Evolutionary conservation across 169 alveolate species (phyloP).

Genomic region (Plasmodium gaboni): DNA sequence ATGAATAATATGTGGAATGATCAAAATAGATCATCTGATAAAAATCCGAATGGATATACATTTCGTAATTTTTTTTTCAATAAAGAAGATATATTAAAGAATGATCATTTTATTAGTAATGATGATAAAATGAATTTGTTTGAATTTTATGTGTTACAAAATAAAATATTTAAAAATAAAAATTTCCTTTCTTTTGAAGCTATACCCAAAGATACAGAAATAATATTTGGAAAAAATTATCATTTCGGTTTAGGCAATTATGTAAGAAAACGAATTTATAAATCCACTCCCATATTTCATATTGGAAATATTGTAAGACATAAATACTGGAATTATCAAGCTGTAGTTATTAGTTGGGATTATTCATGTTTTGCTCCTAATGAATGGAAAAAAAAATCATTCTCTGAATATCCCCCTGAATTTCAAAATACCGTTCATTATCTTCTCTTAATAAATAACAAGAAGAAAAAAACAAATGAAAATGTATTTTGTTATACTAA

Average conservation of each 20-base stretch:
- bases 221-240: conserved; percentile 50
- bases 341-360: conserved; percentile 75
- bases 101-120: conserved; percentile 44
- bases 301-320: conserved; percentile 75
- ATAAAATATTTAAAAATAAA: conserved; percentile 30
- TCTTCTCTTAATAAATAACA: conserved; percentile 52
- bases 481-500: neutral
- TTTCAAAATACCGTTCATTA: conserved; percentile 57
- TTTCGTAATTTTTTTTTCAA: neutral
- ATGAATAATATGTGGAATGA: neutral
- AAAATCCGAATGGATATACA: too few relatives aligned
- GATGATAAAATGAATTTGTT: conserved; percentile 24
- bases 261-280: conserved; percentile 66
- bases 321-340: conserved; percentile 73
- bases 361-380: conserved; percentile 56
- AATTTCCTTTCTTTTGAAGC: conserved; percentile 36
- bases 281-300: conserved; percentile 61
- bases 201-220: conserved; percentile 44
- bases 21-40: neutral
- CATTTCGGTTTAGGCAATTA: conserved; percentile 75
- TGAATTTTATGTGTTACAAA: conserved; percentile 25
- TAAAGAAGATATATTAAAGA: neutral
- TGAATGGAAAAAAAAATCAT: conserved; percentile 62
- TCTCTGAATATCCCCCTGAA: conserved; percentile 50
- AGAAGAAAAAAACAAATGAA: conserved; percentile 2